phyloP scores from a whole-genome alignment of 805 yeast species.

The Starmerella kuoi region DNA sequence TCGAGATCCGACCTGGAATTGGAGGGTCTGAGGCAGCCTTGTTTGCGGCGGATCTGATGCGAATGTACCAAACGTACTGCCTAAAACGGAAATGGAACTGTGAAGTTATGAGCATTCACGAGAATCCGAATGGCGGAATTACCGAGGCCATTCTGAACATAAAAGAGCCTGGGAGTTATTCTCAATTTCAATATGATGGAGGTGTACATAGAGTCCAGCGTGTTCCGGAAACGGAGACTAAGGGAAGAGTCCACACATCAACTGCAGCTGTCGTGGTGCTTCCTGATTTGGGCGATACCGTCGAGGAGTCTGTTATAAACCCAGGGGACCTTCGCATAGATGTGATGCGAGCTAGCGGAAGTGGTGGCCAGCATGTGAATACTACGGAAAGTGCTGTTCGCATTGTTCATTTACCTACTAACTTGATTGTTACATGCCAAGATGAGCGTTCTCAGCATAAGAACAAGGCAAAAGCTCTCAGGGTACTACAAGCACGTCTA shows the following conservation, averaged over 20 bases:
- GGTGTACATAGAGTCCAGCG: slow-evolving; percentile 96
- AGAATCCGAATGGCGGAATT: slow-evolving; percentile 48
- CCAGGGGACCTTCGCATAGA: slow-evolving; percentile 86
- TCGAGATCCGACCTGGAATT: slow-evolving; percentile 88
- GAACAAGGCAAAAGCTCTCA: slow-evolving; percentile 85
- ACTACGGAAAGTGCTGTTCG: slow-evolving; percentile 96
- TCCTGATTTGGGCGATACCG: slow-evolving; percentile 43
- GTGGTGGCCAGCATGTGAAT: slow-evolving; percentile 97
- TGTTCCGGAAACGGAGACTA: slow-evolving; percentile 83
- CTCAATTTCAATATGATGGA: slow-evolving; percentile 64
- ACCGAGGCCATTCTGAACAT: slow-evolving; percentile 65
- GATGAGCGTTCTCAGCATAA: slow-evolving; percentile 92
- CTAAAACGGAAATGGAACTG: slow-evolving; percentile 53
- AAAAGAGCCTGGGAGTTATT: slow-evolving; percentile 67
- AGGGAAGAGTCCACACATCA: slow-evolving; percentile 90
- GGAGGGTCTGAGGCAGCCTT: slow-evolving; percentile 92
- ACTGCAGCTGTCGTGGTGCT: slow-evolving; percentile 91
- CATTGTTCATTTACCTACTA: slow-evolving; percentile 82
- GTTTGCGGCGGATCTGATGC: slow-evolving; percentile 65
- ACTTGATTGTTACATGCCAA: slow-evolving; percentile 78
- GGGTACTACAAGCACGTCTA: slow-evolving; percentile 65
- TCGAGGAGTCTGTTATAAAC: slow-evolving; percentile 55
- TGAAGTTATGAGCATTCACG: slow-evolving; percentile 44
- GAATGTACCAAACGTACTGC: slow-evolving; percentile 71
- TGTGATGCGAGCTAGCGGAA: slow-evolving; percentile 94